These are phyloP conservation scores for Aspergillus olivimuriae DNA, from an alignment of 495 filamentous ascomycete genomes.

Conservation along the genomic window DNA sequence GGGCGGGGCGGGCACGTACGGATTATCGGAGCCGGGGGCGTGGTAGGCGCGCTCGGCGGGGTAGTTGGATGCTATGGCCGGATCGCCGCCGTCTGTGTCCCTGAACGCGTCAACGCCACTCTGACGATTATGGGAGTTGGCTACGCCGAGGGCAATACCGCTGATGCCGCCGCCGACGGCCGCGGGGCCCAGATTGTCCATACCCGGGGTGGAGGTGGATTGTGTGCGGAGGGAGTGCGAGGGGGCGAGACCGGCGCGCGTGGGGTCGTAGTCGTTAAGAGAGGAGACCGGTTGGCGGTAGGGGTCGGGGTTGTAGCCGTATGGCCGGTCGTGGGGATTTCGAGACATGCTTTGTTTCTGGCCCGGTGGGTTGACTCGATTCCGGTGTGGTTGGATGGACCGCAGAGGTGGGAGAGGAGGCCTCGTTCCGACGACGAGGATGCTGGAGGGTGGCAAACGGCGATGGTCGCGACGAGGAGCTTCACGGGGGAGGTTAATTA, in stretches of 20 bases:
- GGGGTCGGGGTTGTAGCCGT: constrained; percentile 17
- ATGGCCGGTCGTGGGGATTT: constrained; percentile 11
- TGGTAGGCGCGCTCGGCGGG: constrained; percentile 41
- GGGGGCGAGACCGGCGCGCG: constrained; percentile 16
- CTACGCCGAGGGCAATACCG: constrained; percentile 67
- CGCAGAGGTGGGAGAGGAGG: background rate
- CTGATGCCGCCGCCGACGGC: constrained; percentile 73
- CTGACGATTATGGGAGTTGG: constrained; percentile 63
- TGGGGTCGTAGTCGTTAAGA: constrained; percentile 1
- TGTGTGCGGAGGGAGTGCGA: constrained; percentile 29
- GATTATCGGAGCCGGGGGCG: constrained; percentile 38
- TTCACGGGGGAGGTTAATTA: constrained; percentile 2
- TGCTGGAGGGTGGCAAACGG: too few species aligned
- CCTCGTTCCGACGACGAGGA: too few species aligned
- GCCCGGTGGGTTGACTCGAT: background rate
- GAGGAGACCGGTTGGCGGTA: background rate
- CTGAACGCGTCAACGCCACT: constrained; percentile 65
- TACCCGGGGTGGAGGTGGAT: constrained; percentile 61
- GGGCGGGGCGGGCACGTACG: constrained; percentile 35
- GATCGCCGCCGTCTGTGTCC: constrained; percentile 31
- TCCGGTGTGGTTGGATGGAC: background rate
- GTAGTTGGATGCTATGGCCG: constrained; percentile 27
- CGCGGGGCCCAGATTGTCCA: constrained; percentile 65
- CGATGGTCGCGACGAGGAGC: background rate
- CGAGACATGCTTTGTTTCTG: constrained; percentile 15